Evolutionary conservation across 1,284 basidiomycete species (phyloP).

Genomic region (Leucoagaricus sp.): DNA sequence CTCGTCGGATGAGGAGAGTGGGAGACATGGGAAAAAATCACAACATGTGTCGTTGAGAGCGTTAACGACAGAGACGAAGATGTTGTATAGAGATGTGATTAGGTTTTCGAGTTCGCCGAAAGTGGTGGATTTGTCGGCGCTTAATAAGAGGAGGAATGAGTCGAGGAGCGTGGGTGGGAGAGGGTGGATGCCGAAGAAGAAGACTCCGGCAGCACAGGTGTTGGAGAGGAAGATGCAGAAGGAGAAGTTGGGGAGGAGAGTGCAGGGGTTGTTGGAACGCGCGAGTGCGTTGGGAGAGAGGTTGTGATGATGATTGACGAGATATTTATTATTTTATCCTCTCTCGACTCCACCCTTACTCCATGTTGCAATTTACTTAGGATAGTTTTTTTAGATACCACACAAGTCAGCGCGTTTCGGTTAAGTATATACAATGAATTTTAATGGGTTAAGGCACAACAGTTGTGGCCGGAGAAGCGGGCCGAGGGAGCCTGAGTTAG

Average conservation of each 20-base stretch:
- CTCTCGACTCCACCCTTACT: background rate
- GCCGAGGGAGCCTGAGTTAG: conserved; percentile 5
- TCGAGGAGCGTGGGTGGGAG: conserved; percentile 37
- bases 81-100: conserved; percentile 82
- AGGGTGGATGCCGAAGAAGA: conserved; percentile 75
- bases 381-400: background rate
- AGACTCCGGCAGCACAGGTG: conserved; percentile 79
- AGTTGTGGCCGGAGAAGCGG: conserved; percentile 1
- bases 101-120: conserved; percentile 76
- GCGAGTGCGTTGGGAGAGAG: conserved; percentile 33
- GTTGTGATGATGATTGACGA: background rate
- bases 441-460: background rate
- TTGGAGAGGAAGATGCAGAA: conserved; percentile 75
- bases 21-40: background rate
- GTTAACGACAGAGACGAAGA: conserved; percentile 77
- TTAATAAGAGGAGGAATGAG: conserved; percentile 52
- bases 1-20: conserved; percentile 3
- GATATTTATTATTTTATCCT: too few species aligned
- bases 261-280: conserved; percentile 69
- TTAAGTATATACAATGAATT: background rate
- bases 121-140: conserved; percentile 78
- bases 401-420: background rate
- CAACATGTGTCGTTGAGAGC: conserved; percentile 60
- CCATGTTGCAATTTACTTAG: background rate
- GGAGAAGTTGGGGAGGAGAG: conserved; percentile 64